Percentiles rank a stretch among this genome's conserved stretches.
Conservation (phyloP, 257 asterid species). For the Oldenlandia corymbosa region DNA sequence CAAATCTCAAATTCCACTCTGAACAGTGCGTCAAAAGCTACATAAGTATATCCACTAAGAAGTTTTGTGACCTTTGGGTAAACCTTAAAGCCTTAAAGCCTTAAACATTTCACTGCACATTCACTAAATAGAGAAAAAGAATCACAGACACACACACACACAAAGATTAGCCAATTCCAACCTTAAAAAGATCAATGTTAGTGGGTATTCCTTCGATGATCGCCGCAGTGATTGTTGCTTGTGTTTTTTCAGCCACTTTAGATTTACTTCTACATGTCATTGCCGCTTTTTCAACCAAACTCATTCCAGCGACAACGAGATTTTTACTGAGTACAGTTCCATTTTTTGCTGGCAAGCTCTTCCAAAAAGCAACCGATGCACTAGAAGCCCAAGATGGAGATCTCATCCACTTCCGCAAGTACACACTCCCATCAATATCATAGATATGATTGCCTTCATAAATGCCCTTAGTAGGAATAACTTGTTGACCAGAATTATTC, state of each 20-base stretch:
- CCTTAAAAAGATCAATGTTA: slow-evolving; percentile 95
- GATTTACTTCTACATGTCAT: slow-evolving; percentile 60
- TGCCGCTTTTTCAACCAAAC: slow-evolving; percentile 73
- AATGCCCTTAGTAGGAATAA: slow-evolving; percentile 32
- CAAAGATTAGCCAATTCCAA: slow-evolving; percentile 20
- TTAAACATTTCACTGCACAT: too few relatives aligned
- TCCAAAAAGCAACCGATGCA: slow-evolving; percentile 79
- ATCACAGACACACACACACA: not conserved
- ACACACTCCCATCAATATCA: slow-evolving; percentile 86
- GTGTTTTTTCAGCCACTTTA: slow-evolving; percentile 78
- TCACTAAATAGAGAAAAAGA: not conserved
- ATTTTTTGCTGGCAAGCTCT: slow-evolving; percentile 31
- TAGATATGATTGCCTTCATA: slow-evolving; percentile 45
- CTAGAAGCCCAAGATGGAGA: slow-evolving; percentile 76
- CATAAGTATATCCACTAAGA: not conserved
- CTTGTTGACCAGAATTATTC: slow-evolving; percentile 20
- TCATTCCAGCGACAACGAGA: slow-evolving; percentile 65
- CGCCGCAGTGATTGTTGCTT: slow-evolving; percentile 93
- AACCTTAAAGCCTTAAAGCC: too few relatives aligned
- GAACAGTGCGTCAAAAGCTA: not conserved
- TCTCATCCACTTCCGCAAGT: slow-evolving; percentile 84
- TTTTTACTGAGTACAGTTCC: slow-evolving; percentile 77
- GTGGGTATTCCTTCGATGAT: slow-evolving; percentile 97
- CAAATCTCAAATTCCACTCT: too few relatives aligned
- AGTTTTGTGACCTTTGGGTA: too few relatives aligned